Percentiles rank a stretch among this genome's conserved stretches.
Conservation (phyloP, 495 filamentous ascomycete genomes). For the Tuber borchii region DNA sequence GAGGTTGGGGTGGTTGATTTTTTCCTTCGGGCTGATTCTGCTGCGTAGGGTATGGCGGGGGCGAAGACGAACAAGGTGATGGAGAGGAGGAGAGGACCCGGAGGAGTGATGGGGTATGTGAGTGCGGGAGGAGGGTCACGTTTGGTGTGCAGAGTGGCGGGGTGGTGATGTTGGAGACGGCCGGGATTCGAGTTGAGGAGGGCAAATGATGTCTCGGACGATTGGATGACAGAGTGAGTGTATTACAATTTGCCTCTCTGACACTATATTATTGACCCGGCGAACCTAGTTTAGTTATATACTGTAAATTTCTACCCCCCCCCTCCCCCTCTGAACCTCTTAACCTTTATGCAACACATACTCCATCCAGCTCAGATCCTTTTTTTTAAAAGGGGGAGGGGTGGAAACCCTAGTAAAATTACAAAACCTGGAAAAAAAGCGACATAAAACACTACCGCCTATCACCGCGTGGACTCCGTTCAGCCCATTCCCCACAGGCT, state of each 20-base stretch:
- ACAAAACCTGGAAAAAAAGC: neutral
- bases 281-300: neutral
- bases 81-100: neutral
- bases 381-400: no score
- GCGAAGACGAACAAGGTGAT: conserved; percentile 12
- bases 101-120: conserved; percentile 18
- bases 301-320: neutral
- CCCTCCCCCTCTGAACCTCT: no score
- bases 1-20: conserved; percentile 11
- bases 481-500: neutral
- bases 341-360: neutral
- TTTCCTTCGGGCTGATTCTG: conserved; percentile 30
- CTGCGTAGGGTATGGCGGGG: conserved; percentile 27
- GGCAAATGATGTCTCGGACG: neutral
- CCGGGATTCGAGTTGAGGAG: neutral
- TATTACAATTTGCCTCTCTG: neutral
- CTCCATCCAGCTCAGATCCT: neutral
- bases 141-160: neutral
- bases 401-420: neutral
- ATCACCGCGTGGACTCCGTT: neutral
- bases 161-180: neutral
- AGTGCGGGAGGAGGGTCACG: conserved; percentile 17
- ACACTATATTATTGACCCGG: neutral
- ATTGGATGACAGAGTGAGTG: neutral
- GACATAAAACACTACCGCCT: neutral